Evolutionary conservation across 768 basidiomycete species (phyloP), one percentile per base, ranked within the genome.

Genomic region (Chiua virens): DNA sequence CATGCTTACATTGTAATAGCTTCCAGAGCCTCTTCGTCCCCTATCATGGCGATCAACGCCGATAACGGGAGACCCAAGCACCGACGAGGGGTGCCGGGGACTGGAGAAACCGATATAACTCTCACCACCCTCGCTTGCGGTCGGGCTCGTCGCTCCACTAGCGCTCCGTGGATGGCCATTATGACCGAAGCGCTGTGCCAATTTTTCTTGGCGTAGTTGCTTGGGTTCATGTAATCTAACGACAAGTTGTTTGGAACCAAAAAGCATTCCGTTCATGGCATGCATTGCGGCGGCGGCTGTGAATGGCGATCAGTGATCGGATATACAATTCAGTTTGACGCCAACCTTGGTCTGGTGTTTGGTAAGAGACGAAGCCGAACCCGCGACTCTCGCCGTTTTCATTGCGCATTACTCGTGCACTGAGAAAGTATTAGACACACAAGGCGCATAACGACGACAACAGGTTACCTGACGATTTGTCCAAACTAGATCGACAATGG

Each of bases 201-300:
- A 75, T 58, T 93, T 92, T 71, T 92, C 90, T 65, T 92, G 88
- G 20, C 93, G 80, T n/a, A 93, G 70, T 64, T 92, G 89, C 66
- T 92, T 94, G 9, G 92, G 92, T 68, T 95, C 93, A 58, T 95
- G 92, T 46, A 95, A 71, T 37, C 93, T 82, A 23, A 96, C 93
- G 1, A 90, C 86, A 35, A 96, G 77, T 47, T 87, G 82, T 64
- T 93, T 92, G 14, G 77, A 71, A 27, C 89, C 89, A 23, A 95
- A 51, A 23, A 79, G 71, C 14, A 72, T 65, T 15, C 91, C 90
- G 50, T 95, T 92, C 92, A 95, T 93, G 10, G 73, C 79, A 45
- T 82, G 81, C 77, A 93, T 71, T 0, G 93, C 93, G 10, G 79
- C 77, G 25, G 79, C 54, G 30, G 92, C 92, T 92, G 56, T 8